Base-by-base conservation (phyloP, 2,329 filamentous ascomycete species). In the Camillea tinctor region DNA sequence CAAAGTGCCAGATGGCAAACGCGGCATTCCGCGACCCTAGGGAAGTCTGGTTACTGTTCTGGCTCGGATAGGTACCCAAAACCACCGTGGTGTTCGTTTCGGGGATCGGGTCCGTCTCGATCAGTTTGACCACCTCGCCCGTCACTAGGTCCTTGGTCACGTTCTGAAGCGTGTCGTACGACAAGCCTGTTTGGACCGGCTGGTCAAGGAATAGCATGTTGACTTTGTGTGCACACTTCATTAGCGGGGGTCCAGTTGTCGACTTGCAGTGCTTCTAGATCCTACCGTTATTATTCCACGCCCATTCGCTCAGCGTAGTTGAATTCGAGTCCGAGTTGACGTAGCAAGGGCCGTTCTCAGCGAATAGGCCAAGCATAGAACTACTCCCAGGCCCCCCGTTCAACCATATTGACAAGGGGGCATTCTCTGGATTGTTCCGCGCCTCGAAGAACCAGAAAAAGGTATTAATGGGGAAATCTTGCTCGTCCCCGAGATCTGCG, bases 121-220 rank as follows among this genome's bases (percentile, higher is more conserved):
- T 54, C 52, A 62, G 71, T 66, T 15, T 71, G 64, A 60, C 57
- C 20, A 60, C 54, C 1, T 57, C 23, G 5, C 74, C 74, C 13
- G 71, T 74, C 8, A 78, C 60, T 26, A 81, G 74, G 61, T 81
- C 75, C 40, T 84, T 70, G 2, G 84, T 83, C 19, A 80, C 75
- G 64, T 88, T 88, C n/a, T 80, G 82, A 11, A 78, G 71, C 8
- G 79, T 79, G 68, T 90, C 89, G 66, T 82, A 84, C 1, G 84
- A 87, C 61, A 87, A 84, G 48, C 83, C 82, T 9, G 88, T 81
- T 71, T 89, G 85, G 54, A 85, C 84, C 8, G 85, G 85, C 72
- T 81, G 79, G 69, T 82, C 78, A 57, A 81, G 74, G 60, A 76
- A 81, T n/a, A 81, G 68, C 69, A 87, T 76, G 66, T 87, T 87